A percentile compares a stretch with the other conserved stretches of the same genome.
Conservation (phyloP, 306 rosid species). For the Fragaria ananassa region DNA sequence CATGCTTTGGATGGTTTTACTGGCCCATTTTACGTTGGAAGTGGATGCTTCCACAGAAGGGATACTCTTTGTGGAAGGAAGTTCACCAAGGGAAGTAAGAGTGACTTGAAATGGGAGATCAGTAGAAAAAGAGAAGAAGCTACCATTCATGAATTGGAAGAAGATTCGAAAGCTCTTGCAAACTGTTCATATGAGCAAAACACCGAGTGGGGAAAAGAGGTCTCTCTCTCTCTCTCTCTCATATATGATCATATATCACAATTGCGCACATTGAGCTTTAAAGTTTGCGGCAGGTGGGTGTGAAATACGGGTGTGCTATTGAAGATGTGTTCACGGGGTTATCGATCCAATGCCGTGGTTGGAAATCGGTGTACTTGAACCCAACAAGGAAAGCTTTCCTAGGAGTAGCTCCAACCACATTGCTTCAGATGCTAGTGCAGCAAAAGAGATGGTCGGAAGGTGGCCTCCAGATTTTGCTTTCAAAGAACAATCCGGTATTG, state of each 20-base stretch:
- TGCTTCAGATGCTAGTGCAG: background rate
- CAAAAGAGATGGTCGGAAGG: background rate
- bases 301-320: background rate
- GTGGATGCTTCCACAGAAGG: constrained; percentile 74
- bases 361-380: background rate
- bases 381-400: background rate
- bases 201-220: constrained; percentile 3
- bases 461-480: background rate
- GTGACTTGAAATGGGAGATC: background rate
- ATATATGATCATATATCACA: no score
- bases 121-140: no score
- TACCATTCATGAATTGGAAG: no score
- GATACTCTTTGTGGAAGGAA: constrained; percentile 56
- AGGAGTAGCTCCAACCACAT: background rate
- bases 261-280: background rate
- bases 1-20: constrained; percentile 53
- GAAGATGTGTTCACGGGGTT: background rate
- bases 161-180: no score
- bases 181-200: background rate
- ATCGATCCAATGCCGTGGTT: background rate
- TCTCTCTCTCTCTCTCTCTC: background rate
- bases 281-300: background rate
- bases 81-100: constrained; percentile 28
- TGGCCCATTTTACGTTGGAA: constrained; percentile 62
- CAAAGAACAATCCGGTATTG: background rate